Base-by-base conservation (phyloP, 2,329 filamentous ascomycete genomes). In the Colletotrichum sp. region DNA sequence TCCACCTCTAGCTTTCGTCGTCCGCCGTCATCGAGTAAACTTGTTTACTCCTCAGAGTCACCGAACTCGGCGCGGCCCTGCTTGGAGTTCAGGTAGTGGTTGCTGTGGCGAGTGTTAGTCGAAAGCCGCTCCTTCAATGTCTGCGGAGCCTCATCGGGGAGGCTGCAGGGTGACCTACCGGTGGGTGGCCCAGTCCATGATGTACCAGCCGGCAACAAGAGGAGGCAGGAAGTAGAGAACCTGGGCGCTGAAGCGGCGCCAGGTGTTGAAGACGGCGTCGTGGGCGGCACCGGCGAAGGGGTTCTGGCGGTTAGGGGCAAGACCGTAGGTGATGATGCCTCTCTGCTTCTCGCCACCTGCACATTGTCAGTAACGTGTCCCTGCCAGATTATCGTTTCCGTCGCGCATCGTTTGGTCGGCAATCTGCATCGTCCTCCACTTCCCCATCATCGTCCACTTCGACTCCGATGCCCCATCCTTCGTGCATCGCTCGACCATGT, bases 191-290 rank as follows among this genome's bases (percentile, higher is more conserved):
- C 97, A 99, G 84, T 94, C 88, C 93, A 99, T 95, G 80, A 92
- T 84, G 84, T 93, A 92, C 89, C 99, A 99, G 80, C 91, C 96
- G 80, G 90, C 86, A 79, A 97, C 82, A 81, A 98, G 88, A 52
- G 96, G 94, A 76, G 97, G 95, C 30, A 93, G 91, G 87, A 96
- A 93, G 91, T 96, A 99, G 81, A 99, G 92, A 80, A 98, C 92
- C 90, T 99, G 97, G 81, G 90, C 87, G 85, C 93, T 93, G 88
- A 94, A 95, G 83, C 97, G 93, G 86, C 97, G 93, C 91, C 94
- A 98, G 81, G 92, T 93, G 92, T 99, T 99, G 93, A 99, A 99
- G 89, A 99, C 88, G 83, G 96, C 96, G 80, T 93, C 94, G 86
- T 96, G 88, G 79, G 90, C 86, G 76, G 93, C 89, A 82, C 95